Conservation (phyloP, 257 asterid genomes). For the Ajuga chamaepitys region DNA sequence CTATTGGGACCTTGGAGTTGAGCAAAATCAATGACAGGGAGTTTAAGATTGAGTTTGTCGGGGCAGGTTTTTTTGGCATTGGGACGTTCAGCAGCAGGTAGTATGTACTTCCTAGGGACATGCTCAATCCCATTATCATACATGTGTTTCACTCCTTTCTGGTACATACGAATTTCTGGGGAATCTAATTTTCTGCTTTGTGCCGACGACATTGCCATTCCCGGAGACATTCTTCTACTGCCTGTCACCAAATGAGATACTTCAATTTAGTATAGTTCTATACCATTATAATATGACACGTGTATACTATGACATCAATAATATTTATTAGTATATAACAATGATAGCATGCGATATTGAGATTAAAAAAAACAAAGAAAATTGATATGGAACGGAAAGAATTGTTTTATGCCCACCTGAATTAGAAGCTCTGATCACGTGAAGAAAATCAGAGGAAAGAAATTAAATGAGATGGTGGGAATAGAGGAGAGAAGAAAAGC, state of each 20-base stretch:
- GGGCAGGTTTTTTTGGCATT: constrained; percentile 4
- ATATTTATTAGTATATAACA: too few species aligned
- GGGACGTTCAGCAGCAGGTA: constrained; percentile 73
- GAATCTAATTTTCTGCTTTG: constrained; percentile 16
- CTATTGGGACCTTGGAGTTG: constrained; percentile 55
- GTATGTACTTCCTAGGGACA: constrained; percentile 61
- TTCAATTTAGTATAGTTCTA: not conserved
- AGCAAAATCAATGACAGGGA: constrained; percentile 75
- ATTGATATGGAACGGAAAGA: not conserved
- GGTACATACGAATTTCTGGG: constrained; percentile 26
- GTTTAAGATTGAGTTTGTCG: constrained; percentile 17
- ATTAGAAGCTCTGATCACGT: constrained; percentile 1
- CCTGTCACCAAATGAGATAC: not conserved
- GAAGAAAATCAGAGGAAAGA: not conserved
- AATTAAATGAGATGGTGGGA: constrained; percentile 16
- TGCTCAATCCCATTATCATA: constrained; percentile 57
- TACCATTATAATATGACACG: not conserved
- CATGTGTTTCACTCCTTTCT: constrained; percentile 70
- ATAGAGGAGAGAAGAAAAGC: constrained; percentile 11
- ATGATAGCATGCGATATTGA: not conserved
- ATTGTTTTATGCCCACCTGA: not conserved
- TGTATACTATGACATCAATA: not conserved
- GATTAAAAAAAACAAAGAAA: not conserved
- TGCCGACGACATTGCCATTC: constrained; percentile 25
- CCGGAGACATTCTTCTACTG: constrained; percentile 43